A percentile compares a stretch with the other conserved stretches of the same genome.
Conservation (phyloP, 2,329 filamentous ascomycete species). For the Fusarium sp. region DNA sequence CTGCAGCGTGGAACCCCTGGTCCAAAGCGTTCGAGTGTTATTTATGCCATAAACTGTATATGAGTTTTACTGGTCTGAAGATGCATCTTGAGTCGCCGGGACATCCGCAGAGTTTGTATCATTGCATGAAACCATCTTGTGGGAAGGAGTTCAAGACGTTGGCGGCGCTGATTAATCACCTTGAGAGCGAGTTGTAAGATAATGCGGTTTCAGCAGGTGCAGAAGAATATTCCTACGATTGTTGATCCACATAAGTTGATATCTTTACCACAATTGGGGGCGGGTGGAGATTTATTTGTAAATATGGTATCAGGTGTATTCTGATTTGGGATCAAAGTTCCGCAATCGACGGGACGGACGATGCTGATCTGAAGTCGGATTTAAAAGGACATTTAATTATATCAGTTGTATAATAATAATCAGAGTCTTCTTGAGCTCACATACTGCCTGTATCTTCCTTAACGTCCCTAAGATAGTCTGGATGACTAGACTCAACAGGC, state of each 20-base stretch:
- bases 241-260: slow-evolving; percentile 28
- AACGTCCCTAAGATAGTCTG: not conserved
- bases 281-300: rapidly evolving
- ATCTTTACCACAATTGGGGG: not conserved
- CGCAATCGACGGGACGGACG: not conserved
- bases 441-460: not conserved
- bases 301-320: too few species aligned
- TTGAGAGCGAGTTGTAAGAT: slow-evolving; percentile 58
- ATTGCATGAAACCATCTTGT: slow-evolving; percentile 54
- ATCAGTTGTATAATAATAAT: not conserved
- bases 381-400: not conserved
- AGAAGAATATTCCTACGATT: slow-evolving; percentile 45
- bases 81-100: slow-evolving; percentile 65
- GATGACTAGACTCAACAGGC: not conserved
- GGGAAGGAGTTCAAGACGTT: slow-evolving; percentile 54
- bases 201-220: slow-evolving; percentile 53
- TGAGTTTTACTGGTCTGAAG: slow-evolving; percentile 52
- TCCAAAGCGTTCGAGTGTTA: slow-evolving; percentile 46
- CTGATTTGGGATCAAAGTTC: too few species aligned
- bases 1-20: slow-evolving; percentile 56
- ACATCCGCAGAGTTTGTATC: slow-evolving; percentile 54
- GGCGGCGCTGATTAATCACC: slow-evolving; percentile 56
- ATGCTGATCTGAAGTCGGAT: not conserved
- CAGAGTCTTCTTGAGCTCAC: too few species aligned
- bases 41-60: slow-evolving; percentile 62